Evolutionary conservation across 257 asterid genomes (phyloP).

Genomic region (Nicotiana undulata): DNA sequence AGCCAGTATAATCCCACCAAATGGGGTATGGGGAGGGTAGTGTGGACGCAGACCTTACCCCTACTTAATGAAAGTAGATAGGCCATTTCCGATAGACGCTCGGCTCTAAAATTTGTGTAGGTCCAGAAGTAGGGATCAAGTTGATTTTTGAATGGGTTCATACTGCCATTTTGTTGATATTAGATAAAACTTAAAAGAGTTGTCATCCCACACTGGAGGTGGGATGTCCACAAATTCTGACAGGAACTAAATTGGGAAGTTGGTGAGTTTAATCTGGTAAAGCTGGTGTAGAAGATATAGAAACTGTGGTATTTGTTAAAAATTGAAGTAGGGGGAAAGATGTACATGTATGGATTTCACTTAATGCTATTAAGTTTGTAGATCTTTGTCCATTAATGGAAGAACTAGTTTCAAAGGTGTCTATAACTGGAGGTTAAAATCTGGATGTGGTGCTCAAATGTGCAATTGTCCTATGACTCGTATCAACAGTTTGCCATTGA

Average conservation of each 20-base stretch:
- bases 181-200: neutral
- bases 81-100: no score
- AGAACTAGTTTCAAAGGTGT: neutral
- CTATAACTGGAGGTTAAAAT: neutral
- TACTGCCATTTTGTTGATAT: neutral
- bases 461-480: neutral
- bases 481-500: neutral
- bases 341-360: neutral
- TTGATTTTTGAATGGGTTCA: neutral
- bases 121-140: neutral
- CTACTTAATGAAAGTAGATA: no score
- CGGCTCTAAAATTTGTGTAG: neutral
- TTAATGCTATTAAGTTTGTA: neutral
- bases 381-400: neutral
- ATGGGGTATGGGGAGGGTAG: no score
- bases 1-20: no score
- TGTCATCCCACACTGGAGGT: neutral
- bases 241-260: neutral
- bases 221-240: neutral
- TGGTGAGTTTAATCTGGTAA: neutral
- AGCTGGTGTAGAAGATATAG: neutral
- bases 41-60: no score
- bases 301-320: neutral
- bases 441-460: neutral
- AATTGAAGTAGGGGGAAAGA: neutral